Conservation (phyloP, 2,329 filamentous ascomycete species). For the Parafenestella ontariensis region DNA sequence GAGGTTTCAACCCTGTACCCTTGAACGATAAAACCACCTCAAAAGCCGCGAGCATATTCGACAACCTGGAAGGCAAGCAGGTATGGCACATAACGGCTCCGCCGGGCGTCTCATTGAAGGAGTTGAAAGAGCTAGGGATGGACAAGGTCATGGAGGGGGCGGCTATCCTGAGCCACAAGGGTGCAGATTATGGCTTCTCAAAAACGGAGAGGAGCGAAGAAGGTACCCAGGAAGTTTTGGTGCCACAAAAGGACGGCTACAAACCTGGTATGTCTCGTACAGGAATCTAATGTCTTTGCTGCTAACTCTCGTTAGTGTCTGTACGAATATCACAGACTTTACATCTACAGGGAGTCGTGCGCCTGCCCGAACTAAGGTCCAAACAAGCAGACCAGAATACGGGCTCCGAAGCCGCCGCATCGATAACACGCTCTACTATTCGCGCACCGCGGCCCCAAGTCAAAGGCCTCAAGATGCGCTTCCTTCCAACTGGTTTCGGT, state of each 20-base stretch:
- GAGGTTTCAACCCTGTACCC: conserved; percentile 58
- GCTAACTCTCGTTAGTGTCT: conserved; percentile 29
- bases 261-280: conserved; percentile 56
- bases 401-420: conserved; percentile 50
- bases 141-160: conserved; percentile 62
- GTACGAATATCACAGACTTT: conserved; percentile 63
- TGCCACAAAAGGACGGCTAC: conserved; percentile 66
- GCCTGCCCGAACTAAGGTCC: conserved; percentile 55
- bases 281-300: neutral
- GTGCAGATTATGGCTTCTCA: conserved; percentile 67
- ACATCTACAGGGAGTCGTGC: conserved; percentile 69
- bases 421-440: conserved; percentile 57
- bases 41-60: conserved; percentile 58
- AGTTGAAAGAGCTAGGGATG: conserved; percentile 70
- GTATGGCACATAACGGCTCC: conserved; percentile 83
- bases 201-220: conserved; percentile 60
- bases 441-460: conserved; percentile 69
- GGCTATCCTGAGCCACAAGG: conserved; percentile 67
- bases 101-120: conserved; percentile 70
- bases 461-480: conserved; percentile 70
- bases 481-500: conserved; percentile 69
- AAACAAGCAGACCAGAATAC: conserved; percentile 51
- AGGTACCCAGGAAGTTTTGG: conserved; percentile 65
- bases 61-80: conserved; percentile 71
- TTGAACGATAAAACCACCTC: conserved; percentile 52